Conservation (phyloP, 2,329 filamentous ascomycete genomes). For the Orbilia ellipsospora region DNA sequence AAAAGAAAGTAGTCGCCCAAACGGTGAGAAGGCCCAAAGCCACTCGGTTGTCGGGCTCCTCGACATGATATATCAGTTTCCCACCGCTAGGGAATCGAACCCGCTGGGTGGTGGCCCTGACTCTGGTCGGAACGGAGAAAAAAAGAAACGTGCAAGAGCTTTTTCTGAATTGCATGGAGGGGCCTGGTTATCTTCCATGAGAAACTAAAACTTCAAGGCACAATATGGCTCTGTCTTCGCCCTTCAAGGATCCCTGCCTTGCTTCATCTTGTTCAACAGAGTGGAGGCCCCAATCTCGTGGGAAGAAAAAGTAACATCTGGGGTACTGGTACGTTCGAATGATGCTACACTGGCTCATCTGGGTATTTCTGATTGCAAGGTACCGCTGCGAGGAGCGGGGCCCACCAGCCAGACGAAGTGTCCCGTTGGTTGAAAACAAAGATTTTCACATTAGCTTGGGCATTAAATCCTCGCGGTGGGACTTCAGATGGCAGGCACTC, state of each 20-base stretch:
- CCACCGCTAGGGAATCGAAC: slow-evolving; percentile 17
- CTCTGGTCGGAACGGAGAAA: slow-evolving; percentile 12
- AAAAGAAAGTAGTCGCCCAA: slow-evolving; percentile 26
- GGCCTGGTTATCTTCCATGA: slow-evolving; percentile 29
- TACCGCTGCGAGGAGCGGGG: slow-evolving; percentile 29
- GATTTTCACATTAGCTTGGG: slow-evolving; percentile 5
- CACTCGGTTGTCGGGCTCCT: slow-evolving; percentile 32
- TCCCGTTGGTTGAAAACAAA: slow-evolving; percentile 47
- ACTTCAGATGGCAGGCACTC: slow-evolving; percentile 10
- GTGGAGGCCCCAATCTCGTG: slow-evolving; percentile 46
- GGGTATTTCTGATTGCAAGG: slow-evolving; percentile 52
- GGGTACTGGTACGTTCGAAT: slow-evolving; percentile 52
- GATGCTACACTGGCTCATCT: slow-evolving; percentile 51
- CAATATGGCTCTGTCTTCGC: slow-evolving; percentile 32
- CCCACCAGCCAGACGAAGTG: slow-evolving; percentile 38
- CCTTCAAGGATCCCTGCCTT: slow-evolving; percentile 31
- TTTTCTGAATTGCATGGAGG: slow-evolving; percentile 41
- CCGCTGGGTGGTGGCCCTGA: slow-evolving; percentile 46
- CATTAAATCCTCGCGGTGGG: slow-evolving; percentile 40
- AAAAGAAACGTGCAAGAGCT: slow-evolving; percentile 35
- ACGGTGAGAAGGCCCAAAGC: slow-evolving; percentile 17
- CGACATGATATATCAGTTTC: slow-evolving; percentile 54
- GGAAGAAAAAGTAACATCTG: slow-evolving; percentile 52
- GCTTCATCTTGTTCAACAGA: slow-evolving; percentile 53
- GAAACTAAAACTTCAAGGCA: slow-evolving; percentile 35